Base-by-base conservation (phyloP, 768 basidiomycete genomes). In the Kwoniella dendrophila region DNA sequence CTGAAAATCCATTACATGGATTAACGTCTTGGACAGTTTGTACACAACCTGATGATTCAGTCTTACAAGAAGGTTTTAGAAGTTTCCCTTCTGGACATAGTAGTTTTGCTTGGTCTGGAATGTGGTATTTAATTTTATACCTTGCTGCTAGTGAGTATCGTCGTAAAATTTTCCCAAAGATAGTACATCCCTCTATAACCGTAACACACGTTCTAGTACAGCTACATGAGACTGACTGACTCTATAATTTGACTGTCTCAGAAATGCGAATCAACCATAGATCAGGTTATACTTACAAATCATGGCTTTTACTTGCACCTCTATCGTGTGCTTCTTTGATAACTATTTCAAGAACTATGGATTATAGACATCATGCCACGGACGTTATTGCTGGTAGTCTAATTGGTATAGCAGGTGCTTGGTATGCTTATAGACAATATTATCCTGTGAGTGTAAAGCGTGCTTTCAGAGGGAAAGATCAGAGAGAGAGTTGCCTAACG, bases 361-460 rank as follows among this genome's bases (percentile, higher is more conserved):
- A 78, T 65, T 78, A 78, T 50, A 56, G 76, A 40, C 76, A 72
- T 59, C 67, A 72, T 48, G 59, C 71, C 14, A 74, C 70, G 18
- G 76, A 78, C 49, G 73, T 78, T 8, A 75, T 78, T 59, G 76
- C 76, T 29, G 76, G 76, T 1, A 68, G 58, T 20, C 63, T 78
- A 26, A 67, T 78, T 22, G 76, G 76, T 7, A 62, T 74, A 26
- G 30, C 70, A 6, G 57, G 59, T 0, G 64, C 60, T 24, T 78
- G 76, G 76, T 76, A 70, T 51, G 48, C 63, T 11, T 78, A 78
- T 51, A 52, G 76, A 33, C 76, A 78, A 45, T 78, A 68, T 56
- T 78, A 75, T 58, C 76, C 76, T 18, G 71, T 72, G 30, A 48
- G 66, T 68, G 33, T 10, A 34, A 27, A n/a, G n/a, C n/a, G n/a